phyloP scores from a whole-genome alignment of 352 stramenopile species.

The Phytophthora citricola region DNA sequence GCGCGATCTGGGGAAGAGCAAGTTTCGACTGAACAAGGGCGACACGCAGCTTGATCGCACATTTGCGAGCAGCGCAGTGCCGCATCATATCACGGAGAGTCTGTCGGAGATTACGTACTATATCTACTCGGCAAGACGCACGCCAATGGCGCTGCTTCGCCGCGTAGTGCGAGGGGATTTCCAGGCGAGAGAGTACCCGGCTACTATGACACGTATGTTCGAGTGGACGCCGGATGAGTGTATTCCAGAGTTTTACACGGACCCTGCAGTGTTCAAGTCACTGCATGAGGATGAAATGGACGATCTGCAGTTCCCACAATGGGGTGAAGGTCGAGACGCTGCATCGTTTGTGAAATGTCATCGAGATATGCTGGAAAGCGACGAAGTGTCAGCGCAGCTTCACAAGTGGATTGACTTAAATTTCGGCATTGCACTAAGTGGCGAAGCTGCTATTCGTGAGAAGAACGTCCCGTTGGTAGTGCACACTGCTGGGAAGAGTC shows the following conservation, averaged over 20 bases:
- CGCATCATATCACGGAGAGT: conserved; percentile 96
- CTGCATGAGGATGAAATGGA: conserved; percentile 78
- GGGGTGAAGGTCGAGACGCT: conserved; percentile 50
- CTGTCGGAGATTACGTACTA: conserved; percentile 96
- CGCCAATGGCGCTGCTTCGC: conserved; percentile 86
- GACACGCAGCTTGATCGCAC: conserved; percentile 93
- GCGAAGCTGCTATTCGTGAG: conserved; percentile 77
- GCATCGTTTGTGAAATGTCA: conserved; percentile 90
- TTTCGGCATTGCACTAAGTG: conserved; percentile 90
- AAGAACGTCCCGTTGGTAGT: conserved; percentile 93
- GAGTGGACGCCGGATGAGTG: conserved; percentile 97
- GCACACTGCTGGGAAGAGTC: conserved; percentile 56
- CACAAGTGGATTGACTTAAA: conserved; percentile 98
- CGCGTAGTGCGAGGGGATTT: conserved; percentile 93
- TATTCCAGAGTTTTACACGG: conserved; percentile 95
- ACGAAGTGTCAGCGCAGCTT: conserved; percentile 83
- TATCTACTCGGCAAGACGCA: conserved; percentile 95
- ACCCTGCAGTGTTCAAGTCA: conserved; percentile 87
- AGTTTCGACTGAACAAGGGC: conserved; percentile 96
- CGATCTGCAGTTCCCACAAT: conserved; percentile 76
- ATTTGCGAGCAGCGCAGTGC: conserved; percentile 84
- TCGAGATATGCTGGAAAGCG: conserved; percentile 92
- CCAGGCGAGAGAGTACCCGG: conserved; percentile 94
- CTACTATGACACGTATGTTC: conserved; percentile 91
- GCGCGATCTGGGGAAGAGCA: conserved; percentile 92